Base-by-base conservation (phyloP, 352 stramenopile species). In the Elongisporangium anandrum region DNA sequence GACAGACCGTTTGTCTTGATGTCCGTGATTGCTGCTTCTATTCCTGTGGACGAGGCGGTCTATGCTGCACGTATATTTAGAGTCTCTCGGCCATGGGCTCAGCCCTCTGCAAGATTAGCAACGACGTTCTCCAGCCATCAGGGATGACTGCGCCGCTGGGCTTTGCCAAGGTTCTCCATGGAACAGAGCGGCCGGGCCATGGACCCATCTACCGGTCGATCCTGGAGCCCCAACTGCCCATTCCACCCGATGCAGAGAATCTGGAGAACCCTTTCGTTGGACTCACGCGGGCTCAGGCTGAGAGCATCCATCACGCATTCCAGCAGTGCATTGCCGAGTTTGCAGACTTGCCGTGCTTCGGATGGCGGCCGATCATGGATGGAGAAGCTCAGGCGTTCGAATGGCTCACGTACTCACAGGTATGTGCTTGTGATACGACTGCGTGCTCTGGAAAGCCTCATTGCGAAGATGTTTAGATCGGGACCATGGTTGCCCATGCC, bases 371-470 rank as follows among this genome's bases (percentile, higher is more conserved):
- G 0, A 66, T 85, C 3, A 66, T 83, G 2, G 57, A 68, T 7
- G 69, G 60, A 0, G 58, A 69, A 13, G 66, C 63, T 0, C 61
- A 70, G 22, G 57, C 65, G 4, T 92, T 75, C 29, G 67, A 71
- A 55, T 92, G 78, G 77, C 50, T 79, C 34, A 81, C 79, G n/a
- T 92, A 92, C 59, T 55, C 61, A 4, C 63, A 88, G 56, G 66
- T 87, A 0, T 63, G 60, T 6, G 60, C 55, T 12, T 75, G 81
- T 4, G 56, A 84, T 1, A 34, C 62, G 19, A 71, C 80, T 26
- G 24, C 73, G 13, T 74, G 70, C 5, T 66, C 70, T 21, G 81
- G 74, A 19, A 65, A 9, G 26, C 7, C 26, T 38, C 8, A 38
- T 38, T 38, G 26, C 26, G 7, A 13, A 9, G 4, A 9, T 38